Evolutionary conservation across 1,139 yeast species (phyloP).

Genomic region (Hansenula anomala): DNA sequence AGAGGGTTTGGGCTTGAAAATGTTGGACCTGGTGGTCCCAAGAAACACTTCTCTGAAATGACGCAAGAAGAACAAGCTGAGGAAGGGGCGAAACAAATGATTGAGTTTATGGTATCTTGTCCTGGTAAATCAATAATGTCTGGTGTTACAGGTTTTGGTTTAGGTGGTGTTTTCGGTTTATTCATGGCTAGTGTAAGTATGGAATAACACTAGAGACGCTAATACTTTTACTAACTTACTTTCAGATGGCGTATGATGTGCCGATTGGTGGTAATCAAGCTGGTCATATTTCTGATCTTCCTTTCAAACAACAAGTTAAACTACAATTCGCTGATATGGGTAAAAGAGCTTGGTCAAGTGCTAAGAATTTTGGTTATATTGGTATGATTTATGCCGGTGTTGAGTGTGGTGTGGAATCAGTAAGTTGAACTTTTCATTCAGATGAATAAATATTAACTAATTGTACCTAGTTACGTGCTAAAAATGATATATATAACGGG

Average conservation of each 20-base stretch:
- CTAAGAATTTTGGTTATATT: slow-evolving; percentile 91
- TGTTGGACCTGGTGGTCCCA: slow-evolving; percentile 28
- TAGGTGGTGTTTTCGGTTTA: slow-evolving; percentile 94
- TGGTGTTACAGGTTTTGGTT: slow-evolving; percentile 90
- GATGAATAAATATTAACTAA: background rate
- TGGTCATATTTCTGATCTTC: slow-evolving; percentile 67
- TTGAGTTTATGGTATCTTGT: slow-evolving; percentile 84
- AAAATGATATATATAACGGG: slow-evolving; percentile 90
- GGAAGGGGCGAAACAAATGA: slow-evolving; percentile 81
- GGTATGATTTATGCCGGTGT: slow-evolving; percentile 94
- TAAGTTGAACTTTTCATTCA: slow-evolving; percentile 5
- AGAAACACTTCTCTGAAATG: slow-evolving; percentile 61
- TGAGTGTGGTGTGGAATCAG: slow-evolving; percentile 79
- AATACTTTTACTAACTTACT: slow-evolving; percentile 3
- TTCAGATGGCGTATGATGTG: slow-evolving; percentile 67
- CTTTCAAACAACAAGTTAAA: slow-evolving; percentile 90
- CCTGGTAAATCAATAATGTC: slow-evolving; percentile 92
- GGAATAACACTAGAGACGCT: background rate
- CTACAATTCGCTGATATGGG: slow-evolving; percentile 93
- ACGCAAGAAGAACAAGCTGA: slow-evolving; percentile 92
- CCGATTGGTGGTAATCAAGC: slow-evolving; percentile 59
- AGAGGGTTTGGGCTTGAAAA: slow-evolving; percentile 34
- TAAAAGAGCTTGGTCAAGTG: slow-evolving; percentile 75
- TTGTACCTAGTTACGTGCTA: slow-evolving; percentile 53
- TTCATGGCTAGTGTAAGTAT: slow-evolving; percentile 80